A percentile compares a stretch with the other conserved stretches of the same genome.
phyloP scores from a whole-genome alignment of 2,329 filamentous ascomycete genomes.

The Achaetomium macrosporum region DNA sequence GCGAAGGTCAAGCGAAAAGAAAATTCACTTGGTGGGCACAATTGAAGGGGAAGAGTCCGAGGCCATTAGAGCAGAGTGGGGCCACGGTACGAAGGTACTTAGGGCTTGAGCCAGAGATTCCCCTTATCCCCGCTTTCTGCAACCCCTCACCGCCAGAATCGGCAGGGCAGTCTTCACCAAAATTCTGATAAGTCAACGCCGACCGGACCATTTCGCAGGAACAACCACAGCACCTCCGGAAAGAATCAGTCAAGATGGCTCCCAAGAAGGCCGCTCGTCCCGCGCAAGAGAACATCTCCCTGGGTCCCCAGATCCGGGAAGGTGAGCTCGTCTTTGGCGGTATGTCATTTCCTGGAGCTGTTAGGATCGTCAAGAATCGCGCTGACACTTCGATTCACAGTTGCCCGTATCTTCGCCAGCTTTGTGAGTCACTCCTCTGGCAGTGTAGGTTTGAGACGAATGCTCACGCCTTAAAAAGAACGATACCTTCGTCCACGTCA shows the following conservation, averaged over 20 bases:
- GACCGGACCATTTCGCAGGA: slow-evolving; percentile 21
- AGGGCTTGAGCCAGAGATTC: slow-evolving; percentile 23
- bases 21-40: slow-evolving; percentile 15
- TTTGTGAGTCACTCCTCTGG: slow-evolving; percentile 43
- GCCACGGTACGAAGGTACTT: slow-evolving; percentile 20
- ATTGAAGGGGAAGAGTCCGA: slow-evolving; percentile 12
- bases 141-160: slow-evolving; percentile 22
- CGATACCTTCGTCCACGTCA: slow-evolving; percentile 96
- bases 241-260: slow-evolving; percentile 64
- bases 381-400: slow-evolving; percentile 11
- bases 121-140: slow-evolving; percentile 20
- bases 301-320: slow-evolving; percentile 83
- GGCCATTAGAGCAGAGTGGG: slow-evolving; percentile 15
- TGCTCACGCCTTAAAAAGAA: slow-evolving; percentile 37
- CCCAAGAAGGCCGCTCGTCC: slow-evolving; percentile 85
- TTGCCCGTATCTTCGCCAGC: slow-evolving; percentile 95
- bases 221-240: slow-evolving; percentile 26
- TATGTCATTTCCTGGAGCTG: slow-evolving; percentile 7
- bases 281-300: slow-evolving; percentile 94
- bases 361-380: neutral
- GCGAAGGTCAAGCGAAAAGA: slow-evolving; percentile 8
- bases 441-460: neutral
- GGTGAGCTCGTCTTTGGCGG: slow-evolving; percentile 95
- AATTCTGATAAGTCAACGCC: slow-evolving; percentile 19
- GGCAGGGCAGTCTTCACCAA: slow-evolving; percentile 24